Evolutionary conservation across 345 rosid genomes (phyloP), one percentile per base, ranked within the genome.

Genomic region (Cardamine chenopodiifolia): DNA sequence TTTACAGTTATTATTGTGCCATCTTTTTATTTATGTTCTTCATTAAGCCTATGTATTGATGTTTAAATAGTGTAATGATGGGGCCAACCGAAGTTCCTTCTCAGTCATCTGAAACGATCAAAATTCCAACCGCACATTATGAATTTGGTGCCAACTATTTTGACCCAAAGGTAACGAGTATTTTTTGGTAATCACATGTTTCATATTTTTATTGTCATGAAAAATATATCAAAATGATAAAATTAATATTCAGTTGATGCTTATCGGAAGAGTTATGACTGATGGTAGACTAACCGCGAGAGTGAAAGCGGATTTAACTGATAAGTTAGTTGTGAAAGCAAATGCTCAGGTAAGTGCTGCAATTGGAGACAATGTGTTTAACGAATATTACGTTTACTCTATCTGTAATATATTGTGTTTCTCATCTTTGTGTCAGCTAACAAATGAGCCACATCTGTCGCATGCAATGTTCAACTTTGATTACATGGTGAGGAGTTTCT

Each of bases 51-150:
- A 57, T 59, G 1, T 66, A 25, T 56, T 42, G 57, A 19, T 62
- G 70, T 20, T 45, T 39, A 61, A 59, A 73, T 86, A 95, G 99
- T 32, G 97, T 95, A 11, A 66, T 83, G 70, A 95, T 95, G 99
- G 98, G 99, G 70, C 89, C 96, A 12, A 84, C 88, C 34, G 98
- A 95, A 80, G 55, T 95, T 82, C 97, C 97, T 82, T 90, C 99
- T 32, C 99, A 88, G 74, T 84, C 92, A 42, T 8, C 93, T 17
- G 97, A 95, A 80, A 86, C 90, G 4, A 84, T 95, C 71, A 95
- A 95, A 79, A 87, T 92, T 57, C 96, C 98, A 25, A 92, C 91
- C 20, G 85, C 99, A 18, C 83, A 92, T 61, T 95, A 95, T 66
- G 99, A 95, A 78, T 95, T 95, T 66, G 99, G 98, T 61, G 96